phyloP scores from a whole-genome alignment of 768 basidiomycete genomes.

The Mycena chlorophos region DNA sequence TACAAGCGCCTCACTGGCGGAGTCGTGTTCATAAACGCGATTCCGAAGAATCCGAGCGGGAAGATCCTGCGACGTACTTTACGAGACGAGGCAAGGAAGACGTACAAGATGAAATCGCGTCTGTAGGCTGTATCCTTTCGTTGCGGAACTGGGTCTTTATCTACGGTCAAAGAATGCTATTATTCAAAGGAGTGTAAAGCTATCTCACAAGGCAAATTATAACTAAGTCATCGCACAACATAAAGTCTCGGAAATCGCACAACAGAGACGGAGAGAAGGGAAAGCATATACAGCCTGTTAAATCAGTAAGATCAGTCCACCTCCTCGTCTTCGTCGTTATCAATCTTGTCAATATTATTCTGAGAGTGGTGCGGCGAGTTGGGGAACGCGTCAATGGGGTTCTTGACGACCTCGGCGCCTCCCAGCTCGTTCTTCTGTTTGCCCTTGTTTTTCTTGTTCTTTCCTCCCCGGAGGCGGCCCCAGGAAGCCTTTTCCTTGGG shows the following conservation, averaged over 20 bases:
- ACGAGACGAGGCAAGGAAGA: constrained; percentile 47
- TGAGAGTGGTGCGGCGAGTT: constrained; percentile 22
- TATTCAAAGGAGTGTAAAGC: constrained; percentile 14
- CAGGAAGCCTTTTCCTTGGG: constrained; percentile 19
- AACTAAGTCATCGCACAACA: background rate
- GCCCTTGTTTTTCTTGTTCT: constrained; percentile 22
- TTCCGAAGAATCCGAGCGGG: constrained; percentile 75
- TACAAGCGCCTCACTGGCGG: constrained; percentile 67
- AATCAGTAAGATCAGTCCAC: constrained; percentile 6
- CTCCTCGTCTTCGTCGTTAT: constrained; percentile 16
- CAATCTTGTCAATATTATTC: constrained; percentile 8
- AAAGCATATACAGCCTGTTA: background rate
- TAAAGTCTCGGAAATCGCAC: too few relatives aligned
- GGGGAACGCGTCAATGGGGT: constrained; percentile 21
- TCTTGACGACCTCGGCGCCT: constrained; percentile 18
- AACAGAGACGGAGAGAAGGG: background rate
- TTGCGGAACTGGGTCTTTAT: background rate
- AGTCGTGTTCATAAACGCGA: constrained; percentile 58
- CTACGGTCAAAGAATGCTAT: constrained; percentile 8
- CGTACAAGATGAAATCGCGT: background rate
- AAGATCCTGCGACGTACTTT: constrained; percentile 61
- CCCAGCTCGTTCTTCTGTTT: constrained; percentile 19
- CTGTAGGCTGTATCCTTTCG: background rate
- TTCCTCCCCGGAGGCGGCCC: constrained; percentile 20
- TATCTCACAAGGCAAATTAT: constrained; percentile 6